Conservation (phyloP, 129 eudicot genomes). For the Kitagawia praeruptora region DNA sequence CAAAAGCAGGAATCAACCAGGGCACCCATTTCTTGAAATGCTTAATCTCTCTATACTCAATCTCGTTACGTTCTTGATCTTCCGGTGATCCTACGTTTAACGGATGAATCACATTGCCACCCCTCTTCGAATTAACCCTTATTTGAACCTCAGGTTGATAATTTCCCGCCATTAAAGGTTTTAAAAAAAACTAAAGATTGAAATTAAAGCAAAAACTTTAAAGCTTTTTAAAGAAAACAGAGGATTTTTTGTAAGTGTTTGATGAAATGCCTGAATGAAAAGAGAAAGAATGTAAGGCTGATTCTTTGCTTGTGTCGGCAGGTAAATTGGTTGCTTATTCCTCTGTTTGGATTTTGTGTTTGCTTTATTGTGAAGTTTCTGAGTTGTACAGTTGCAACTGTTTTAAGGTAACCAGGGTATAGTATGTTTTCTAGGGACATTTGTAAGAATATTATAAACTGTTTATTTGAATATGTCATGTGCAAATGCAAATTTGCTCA, state of each 20-base stretch:
- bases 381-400: neutral
- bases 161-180: conserved; percentile 28
- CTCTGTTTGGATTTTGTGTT: neutral
- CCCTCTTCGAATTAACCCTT: conserved; percentile 38
- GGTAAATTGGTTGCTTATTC: neutral
- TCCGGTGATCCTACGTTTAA: conserved; percentile 28
- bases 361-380: neutral
- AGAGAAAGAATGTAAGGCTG: neutral
- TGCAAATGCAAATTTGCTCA: neutral
- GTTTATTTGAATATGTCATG: neutral
- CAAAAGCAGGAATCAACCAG: conserved; percentile 68
- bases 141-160: conserved; percentile 31
- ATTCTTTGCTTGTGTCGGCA: neutral
- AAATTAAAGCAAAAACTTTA: neutral
- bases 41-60: conserved; percentile 42
- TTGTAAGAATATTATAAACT: neutral
- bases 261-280: neutral
- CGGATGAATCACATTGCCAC: conserved; percentile 49
- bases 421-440: neutral
- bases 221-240: neutral
- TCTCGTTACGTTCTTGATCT: conserved; percentile 17
- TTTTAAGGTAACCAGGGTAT: neutral
- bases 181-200: neutral
- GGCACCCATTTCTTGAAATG: conserved; percentile 67
- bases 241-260: neutral